Conservation (phyloP, 2,329 filamentous ascomycete genomes). For the Teratosphaeria destructans region DNA sequence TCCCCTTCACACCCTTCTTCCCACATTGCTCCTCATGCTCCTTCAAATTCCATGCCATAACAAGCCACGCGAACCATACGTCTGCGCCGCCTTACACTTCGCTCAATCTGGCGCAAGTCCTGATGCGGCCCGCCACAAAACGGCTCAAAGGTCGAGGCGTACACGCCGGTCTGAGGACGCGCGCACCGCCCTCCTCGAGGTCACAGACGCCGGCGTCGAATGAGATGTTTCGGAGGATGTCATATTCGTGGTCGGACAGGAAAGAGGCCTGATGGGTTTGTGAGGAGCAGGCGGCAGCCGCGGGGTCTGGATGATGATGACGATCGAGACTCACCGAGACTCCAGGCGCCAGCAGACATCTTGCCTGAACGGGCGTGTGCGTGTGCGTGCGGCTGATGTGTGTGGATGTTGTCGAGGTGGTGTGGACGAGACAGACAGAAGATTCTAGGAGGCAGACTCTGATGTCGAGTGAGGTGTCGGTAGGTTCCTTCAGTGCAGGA, state of each 20-base stretch:
- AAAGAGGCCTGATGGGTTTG: not conserved
- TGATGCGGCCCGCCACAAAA: too few species aligned
- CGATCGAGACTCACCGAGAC: not conserved
- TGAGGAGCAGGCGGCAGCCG: not conserved
- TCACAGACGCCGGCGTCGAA: not conserved
- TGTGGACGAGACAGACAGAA: not conserved
- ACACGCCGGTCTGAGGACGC: not conserved
- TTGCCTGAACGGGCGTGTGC: not conserved
- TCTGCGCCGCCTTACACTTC: slow-evolving; percentile 8
- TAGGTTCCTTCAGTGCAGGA: not conserved
- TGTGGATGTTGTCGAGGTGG: not conserved
- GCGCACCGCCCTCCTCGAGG: not conserved
- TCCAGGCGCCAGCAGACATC: not conserved
- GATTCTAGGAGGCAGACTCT: not conserved
- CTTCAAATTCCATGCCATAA: slow-evolving; percentile 15
- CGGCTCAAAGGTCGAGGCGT: not conserved
- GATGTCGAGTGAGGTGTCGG: not conserved
- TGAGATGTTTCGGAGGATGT: slow-evolving; percentile 1
- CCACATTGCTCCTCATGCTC: slow-evolving; percentile 11
- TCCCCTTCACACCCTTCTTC: not conserved
- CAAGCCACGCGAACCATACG: slow-evolving; percentile 18
- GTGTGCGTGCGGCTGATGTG: not conserved
- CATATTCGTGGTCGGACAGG: slow-evolving; percentile 5
- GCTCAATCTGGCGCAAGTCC: too few species aligned
- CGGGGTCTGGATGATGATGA: not conserved